Conservation (phyloP, 345 rosid genomes). For the Camelina hispida region DNA sequence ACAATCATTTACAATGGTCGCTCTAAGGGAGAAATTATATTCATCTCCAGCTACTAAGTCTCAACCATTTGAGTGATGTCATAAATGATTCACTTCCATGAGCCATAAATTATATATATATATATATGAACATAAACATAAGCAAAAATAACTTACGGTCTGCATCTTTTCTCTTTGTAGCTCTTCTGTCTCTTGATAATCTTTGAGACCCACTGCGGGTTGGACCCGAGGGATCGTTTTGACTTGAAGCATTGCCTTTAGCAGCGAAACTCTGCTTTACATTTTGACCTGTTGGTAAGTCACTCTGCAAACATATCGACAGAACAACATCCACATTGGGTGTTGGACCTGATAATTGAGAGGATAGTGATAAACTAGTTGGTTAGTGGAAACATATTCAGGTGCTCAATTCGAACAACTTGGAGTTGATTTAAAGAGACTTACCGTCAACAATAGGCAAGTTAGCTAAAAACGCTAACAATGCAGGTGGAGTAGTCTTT, state of each 20-base stretch:
- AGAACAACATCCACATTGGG: constrained; percentile 82
- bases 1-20: constrained; percentile 8
- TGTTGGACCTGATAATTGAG: constrained; percentile 62
- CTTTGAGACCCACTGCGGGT: constrained; percentile 70
- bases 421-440: constrained; percentile 30
- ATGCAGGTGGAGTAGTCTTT: constrained; percentile 83
- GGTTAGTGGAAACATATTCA: constrained; percentile 13
- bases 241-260: constrained; percentile 59
- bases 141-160: constrained; percentile 50
- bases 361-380: constrained; percentile 5
- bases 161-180: constrained; percentile 68
- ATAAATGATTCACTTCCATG: constrained; percentile 11
- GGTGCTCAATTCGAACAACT: constrained; percentile 17
- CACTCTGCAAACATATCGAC: constrained; percentile 88
- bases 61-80: constrained; percentile 2
- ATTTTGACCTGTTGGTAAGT: constrained; percentile 52
- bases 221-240: constrained; percentile 74
- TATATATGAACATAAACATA: background rate
- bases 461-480: constrained; percentile 71
- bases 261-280: constrained; percentile 52
- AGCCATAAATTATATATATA: background rate
- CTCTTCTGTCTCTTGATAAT: constrained; percentile 60
- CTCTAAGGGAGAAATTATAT: background rate
- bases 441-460: constrained; percentile 81
- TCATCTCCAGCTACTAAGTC: constrained; percentile 1